These are phyloP conservation scores for Cladophialophora carrionii DNA, from an alignment of 2,329 filamentous ascomycete species.

Conservation along the genomic window DNA sequence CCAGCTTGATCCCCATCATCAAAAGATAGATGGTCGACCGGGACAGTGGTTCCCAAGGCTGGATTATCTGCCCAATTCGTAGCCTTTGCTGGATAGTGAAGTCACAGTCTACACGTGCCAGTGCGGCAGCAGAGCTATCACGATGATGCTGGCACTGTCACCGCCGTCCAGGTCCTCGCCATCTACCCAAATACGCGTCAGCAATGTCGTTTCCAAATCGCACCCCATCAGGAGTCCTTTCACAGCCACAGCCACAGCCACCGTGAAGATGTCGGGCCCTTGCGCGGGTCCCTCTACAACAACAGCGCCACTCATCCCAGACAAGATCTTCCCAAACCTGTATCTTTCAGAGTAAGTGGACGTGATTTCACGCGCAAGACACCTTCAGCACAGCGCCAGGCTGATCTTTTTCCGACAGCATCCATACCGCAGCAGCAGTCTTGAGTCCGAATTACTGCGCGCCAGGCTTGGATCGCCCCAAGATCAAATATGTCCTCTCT, in stretches of 20 bases:
- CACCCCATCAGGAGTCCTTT: slow-evolving; percentile 16
- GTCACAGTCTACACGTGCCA: background rate
- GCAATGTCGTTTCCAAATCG: slow-evolving; percentile 13
- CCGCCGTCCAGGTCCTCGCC: slow-evolving; percentile 6
- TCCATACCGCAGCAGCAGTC: slow-evolving; percentile 33
- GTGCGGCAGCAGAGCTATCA: background rate
- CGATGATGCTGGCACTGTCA: slow-evolving; percentile 21
- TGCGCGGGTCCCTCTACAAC: slow-evolving; percentile 26
- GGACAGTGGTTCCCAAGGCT: background rate
- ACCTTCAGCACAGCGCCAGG: background rate
- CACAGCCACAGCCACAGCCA: background rate
- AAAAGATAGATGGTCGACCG: background rate
- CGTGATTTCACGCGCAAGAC: background rate
- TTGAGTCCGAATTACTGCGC: slow-evolving; percentile 32
- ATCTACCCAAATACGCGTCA: slow-evolving; percentile 11
- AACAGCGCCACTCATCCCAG: slow-evolving; percentile 32
- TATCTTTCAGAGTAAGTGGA: slow-evolving; percentile 33
- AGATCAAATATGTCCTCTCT: slow-evolving; percentile 32
- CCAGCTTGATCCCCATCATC: background rate
- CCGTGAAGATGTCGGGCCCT: slow-evolving; percentile 16
- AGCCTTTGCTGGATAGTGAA: background rate
- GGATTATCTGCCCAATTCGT: slow-evolving; percentile 19
- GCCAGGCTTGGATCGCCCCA: slow-evolving; percentile 23
- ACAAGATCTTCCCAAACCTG: slow-evolving; percentile 31
- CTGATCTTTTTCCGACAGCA: slow-evolving; percentile 19